A percentile compares a stretch with the other conserved stretches of the same genome.
Conservation (phyloP, 2,329 filamentous ascomycete species). For the Shiraia bambusicola region DNA sequence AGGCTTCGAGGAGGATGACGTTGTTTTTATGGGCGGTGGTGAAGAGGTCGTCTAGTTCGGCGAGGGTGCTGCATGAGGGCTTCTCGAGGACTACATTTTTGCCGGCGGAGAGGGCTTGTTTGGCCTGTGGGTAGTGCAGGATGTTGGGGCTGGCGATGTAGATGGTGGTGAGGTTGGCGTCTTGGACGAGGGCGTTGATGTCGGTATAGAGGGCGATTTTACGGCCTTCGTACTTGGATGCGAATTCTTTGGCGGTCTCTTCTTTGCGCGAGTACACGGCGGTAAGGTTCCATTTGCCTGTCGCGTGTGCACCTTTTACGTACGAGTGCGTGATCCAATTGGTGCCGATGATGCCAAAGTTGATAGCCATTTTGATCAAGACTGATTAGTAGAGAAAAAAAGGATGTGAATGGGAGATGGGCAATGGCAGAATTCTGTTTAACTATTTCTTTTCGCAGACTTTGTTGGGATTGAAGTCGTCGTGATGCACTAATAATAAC, state of each 20-base stretch:
- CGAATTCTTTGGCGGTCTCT: constrained; percentile 48
- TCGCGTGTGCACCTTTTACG: constrained; percentile 47
- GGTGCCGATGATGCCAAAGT: constrained; percentile 51
- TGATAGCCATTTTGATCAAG: constrained; percentile 35
- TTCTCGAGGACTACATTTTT: constrained; percentile 56
- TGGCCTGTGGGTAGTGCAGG: constrained; percentile 51
- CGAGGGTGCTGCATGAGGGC: constrained; percentile 47
- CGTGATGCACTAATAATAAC: not conserved
- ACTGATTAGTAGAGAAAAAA: not conserved
- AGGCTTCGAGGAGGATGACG: constrained; percentile 52
- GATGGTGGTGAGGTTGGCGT: constrained; percentile 45
- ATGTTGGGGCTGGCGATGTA: constrained; percentile 55
- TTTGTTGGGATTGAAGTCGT: too few relatives aligned
- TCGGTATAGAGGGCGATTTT: constrained; percentile 43
- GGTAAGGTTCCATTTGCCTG: constrained; percentile 47
- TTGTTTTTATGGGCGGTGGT: constrained; percentile 43
- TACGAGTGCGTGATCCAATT: constrained; percentile 55
- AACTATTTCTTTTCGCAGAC: too few relatives aligned
- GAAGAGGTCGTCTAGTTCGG: constrained; percentile 49
- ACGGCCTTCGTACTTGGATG: constrained; percentile 41
- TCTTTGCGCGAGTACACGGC: constrained; percentile 51
- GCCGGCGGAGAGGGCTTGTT: constrained; percentile 44
- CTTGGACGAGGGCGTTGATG: constrained; percentile 43
- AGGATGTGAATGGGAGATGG: not conserved
- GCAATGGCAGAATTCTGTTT: not conserved